These are phyloP conservation scores for Taphrina populina DNA, from an alignment of 1,139 yeast species.

Conservation along the genomic window DNA sequence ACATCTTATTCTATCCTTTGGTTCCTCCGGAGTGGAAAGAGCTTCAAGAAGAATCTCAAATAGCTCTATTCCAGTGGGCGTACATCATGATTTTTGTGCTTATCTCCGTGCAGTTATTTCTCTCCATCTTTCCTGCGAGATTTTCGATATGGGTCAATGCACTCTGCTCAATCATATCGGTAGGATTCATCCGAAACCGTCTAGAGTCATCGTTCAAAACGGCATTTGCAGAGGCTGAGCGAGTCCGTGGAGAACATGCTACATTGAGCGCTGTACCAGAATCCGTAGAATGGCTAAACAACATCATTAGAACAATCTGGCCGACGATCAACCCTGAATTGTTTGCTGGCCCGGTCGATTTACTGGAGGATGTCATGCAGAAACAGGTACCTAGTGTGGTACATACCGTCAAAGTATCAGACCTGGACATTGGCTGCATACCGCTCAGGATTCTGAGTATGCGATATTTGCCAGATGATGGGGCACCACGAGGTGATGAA, in stretches of 20 bases:
- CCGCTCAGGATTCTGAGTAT: slow-evolving; percentile 34
- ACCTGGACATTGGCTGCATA: slow-evolving; percentile 29
- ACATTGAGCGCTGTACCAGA: slow-evolving; percentile 30
- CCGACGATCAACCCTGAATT: slow-evolving; percentile 34
- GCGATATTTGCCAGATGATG: slow-evolving; percentile 32
- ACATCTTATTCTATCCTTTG: slow-evolving; percentile 34
- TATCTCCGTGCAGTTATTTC: slow-evolving; percentile 18
- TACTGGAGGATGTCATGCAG: slow-evolving; percentile 36
- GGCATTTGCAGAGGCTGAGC: slow-evolving; percentile 30
- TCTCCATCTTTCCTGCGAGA: slow-evolving; percentile 18
- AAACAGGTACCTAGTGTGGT: slow-evolving; percentile 34
- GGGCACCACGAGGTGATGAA: slow-evolving; percentile 17
- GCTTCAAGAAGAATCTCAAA: slow-evolving; percentile 18
- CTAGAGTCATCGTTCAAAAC: not conserved
- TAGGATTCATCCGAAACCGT: slow-evolving; percentile 6
- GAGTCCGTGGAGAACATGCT: slow-evolving; percentile 34
- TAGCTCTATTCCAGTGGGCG: slow-evolving; percentile 21
- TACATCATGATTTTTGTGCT: slow-evolving; percentile 6
- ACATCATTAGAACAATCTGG: slow-evolving; percentile 32
- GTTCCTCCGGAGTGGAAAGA: slow-evolving; percentile 30
- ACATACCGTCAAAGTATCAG: slow-evolving; percentile 34
- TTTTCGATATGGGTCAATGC: slow-evolving; percentile 22
- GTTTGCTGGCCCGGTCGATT: slow-evolving; percentile 31
- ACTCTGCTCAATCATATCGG: slow-evolving; percentile 4
- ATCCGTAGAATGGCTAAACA: slow-evolving; percentile 36